Conservation (phyloP, 140 eudicot genomes). For the Bidens hawaiensis region DNA sequence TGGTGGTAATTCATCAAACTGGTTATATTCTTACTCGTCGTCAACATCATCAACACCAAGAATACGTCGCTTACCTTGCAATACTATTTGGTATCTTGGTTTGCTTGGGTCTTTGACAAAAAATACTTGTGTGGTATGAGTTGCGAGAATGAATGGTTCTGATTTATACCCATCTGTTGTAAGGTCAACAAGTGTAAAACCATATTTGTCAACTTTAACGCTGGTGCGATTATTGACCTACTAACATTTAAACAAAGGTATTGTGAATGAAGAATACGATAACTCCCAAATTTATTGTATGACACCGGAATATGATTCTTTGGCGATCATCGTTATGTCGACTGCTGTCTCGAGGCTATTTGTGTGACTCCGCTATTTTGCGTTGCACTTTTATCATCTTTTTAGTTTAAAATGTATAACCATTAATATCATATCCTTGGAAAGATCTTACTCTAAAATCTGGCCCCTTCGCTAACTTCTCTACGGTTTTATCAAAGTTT, state of each 20-base stretch:
- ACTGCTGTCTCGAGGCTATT: neutral
- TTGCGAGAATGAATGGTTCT: conserved; percentile 1
- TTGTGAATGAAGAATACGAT: neutral
- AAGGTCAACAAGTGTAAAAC: neutral
- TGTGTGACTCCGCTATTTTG: neutral
- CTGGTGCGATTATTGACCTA: neutral
- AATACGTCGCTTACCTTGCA: neutral
- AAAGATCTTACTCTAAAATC: neutral
- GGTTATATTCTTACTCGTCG: neutral
- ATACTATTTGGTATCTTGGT: neutral
- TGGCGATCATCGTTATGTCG: neutral
- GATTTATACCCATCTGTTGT: neutral
- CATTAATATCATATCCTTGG: neutral
- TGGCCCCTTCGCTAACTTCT: neutral
- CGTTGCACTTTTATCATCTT: no score
- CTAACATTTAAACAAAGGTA: neutral
- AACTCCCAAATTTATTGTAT: conserved; percentile 5
- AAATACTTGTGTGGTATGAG: neutral
- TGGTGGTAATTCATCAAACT: neutral
- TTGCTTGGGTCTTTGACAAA: neutral
- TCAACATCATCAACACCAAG: no score
- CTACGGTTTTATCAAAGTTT: neutral
- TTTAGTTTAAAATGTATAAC: neutral
- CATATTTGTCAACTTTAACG: neutral
- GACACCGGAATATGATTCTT: conserved; percentile 5